Base-by-base conservation (phyloP, 768 basidiomycete species). In the Ramaria sp. region DNA sequence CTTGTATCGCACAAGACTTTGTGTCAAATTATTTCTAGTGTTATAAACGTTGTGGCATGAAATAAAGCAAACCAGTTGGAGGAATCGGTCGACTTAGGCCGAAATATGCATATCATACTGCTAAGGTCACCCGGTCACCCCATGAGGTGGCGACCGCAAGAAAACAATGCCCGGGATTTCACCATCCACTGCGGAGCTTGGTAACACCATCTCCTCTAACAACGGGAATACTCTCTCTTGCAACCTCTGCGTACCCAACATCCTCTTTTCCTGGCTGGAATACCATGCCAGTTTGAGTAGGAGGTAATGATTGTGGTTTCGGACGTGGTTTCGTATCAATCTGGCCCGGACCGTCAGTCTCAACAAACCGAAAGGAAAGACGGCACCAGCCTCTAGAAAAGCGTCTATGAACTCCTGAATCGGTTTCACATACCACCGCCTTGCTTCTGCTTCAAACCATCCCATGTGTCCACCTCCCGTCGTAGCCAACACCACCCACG, bases 381-480 rank as follows among this genome's bases (percentile, higher is more conserved):
- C n/a, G 50, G 20, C 10, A 43, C 60, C 10, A 51, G 61, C 62
- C 57, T 62, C 51, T 20, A 61, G 18, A 34, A 63, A 50, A 7
- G 62, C 62, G 8, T 44, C 50, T n/a, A 63, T 45, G 38, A 57
- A 62, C 43, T 63, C 52, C 39, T 22, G 34, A 25, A 60, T 57
- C n/a, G 62, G 62, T 43, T 57, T 54, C 38, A 58, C 57, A 43
- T 61, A 62, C 62, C 62, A 63, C 5, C 62, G 59, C 48, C 50
- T 54, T 37, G 37, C 37, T 15, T 28, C 45, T 44, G 43, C 50
- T 38, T 61, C 62, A 45, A 58, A 63, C 62, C 62, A 63, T 5
- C 62, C 62, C 28, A 63, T 59, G 42, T 63, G 62, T 4, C 62
- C 62, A 25, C 62, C 62, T 22, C 50, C 47, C 8, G 62, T 63